phyloP scores from a whole-genome alignment of 208 protist species.

The Crithidia thermophila region DNA sequence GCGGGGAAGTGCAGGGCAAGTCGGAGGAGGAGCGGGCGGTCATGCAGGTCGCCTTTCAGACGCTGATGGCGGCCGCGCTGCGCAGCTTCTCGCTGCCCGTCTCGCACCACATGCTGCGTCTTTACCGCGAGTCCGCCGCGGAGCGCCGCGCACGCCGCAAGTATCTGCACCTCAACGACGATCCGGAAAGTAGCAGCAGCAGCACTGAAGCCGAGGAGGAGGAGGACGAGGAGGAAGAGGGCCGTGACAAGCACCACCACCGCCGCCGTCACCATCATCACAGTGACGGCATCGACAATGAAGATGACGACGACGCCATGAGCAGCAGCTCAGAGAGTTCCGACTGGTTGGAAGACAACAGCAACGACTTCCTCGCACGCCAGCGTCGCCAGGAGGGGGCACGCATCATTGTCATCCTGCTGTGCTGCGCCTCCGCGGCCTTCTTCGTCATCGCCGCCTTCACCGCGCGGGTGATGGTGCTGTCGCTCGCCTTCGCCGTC shows the following conservation, averaged over 20 bases:
- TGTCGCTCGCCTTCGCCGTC: constrained; percentile 55
- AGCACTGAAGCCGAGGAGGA: no score
- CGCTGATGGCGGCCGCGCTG: constrained; percentile 44
- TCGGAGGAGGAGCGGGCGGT: constrained; percentile 35
- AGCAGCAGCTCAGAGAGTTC: constrained; percentile 1
- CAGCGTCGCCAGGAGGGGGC: constrained; percentile 37
- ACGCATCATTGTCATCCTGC: constrained; percentile 64
- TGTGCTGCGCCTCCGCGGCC: constrained; percentile 54
- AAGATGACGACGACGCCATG: constrained; percentile 7
- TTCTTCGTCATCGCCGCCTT: constrained; percentile 71
- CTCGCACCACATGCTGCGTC: constrained; percentile 25
- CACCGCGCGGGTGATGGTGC: constrained; percentile 35
- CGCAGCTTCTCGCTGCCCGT: constrained; percentile 42
- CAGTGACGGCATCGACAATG: background rate
- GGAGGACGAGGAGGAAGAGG: no score
- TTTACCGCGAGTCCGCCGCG: constrained; percentile 25
- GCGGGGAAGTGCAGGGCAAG: constrained; percentile 7
- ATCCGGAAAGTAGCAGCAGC: background rate
- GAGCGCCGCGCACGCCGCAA: background rate
- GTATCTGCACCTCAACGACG: background rate
- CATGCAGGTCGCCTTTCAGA: constrained; percentile 55
- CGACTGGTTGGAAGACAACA: constrained; percentile 6
- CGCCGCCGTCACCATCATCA: no score
- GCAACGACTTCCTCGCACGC: constrained; percentile 1
- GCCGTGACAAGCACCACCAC: no score